These are phyloP conservation scores for Suhomyces bolitotheri DNA, from an alignment of 1,139 yeast species.

Conservation along the genomic window DNA sequence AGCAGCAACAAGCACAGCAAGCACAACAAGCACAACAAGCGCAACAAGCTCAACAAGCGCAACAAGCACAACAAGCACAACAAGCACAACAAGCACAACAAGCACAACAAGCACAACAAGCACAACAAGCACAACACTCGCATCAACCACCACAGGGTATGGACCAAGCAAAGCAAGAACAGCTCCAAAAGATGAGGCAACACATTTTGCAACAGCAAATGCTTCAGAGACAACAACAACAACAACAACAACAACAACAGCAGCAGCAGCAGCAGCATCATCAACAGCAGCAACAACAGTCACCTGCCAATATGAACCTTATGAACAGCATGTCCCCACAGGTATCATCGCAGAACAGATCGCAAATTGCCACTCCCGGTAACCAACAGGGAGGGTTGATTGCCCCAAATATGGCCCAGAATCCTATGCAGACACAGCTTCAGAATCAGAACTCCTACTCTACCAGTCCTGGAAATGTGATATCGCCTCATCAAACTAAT, in stretches of 20 bases:
- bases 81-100: constrained; percentile 14
- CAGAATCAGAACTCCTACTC: constrained; percentile 8
- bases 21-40: no score
- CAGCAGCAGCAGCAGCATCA: constrained; percentile 11
- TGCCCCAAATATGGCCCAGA: constrained; percentile 9
- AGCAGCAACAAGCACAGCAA: no score
- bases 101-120: constrained; percentile 15
- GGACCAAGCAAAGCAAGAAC: constrained; percentile 25
- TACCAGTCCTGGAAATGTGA: constrained; percentile 19
- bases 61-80: constrained; percentile 9
- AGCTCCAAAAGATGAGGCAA: constrained; percentile 38
- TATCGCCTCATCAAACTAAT: constrained; percentile 16
- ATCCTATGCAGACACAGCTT: constrained; percentile 12
- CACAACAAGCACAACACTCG: constrained; percentile 14
- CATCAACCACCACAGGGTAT: constrained; percentile 16
- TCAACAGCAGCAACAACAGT: constrained; percentile 11
- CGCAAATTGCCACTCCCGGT: constrained; percentile 10
- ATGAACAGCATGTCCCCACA: constrained; percentile 11
- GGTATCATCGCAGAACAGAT: constrained; percentile 5
- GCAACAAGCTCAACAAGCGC: no score
- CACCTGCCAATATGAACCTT: constrained; percentile 11
- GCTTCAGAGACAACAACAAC: constrained; percentile 24
- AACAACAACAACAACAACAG: constrained; percentile 12
- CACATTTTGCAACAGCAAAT: constrained; percentile 44
- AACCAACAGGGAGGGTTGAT: constrained; percentile 10